Conservation (phyloP, 1,284 basidiomycete genomes). For the Trametes sp. region DNA sequence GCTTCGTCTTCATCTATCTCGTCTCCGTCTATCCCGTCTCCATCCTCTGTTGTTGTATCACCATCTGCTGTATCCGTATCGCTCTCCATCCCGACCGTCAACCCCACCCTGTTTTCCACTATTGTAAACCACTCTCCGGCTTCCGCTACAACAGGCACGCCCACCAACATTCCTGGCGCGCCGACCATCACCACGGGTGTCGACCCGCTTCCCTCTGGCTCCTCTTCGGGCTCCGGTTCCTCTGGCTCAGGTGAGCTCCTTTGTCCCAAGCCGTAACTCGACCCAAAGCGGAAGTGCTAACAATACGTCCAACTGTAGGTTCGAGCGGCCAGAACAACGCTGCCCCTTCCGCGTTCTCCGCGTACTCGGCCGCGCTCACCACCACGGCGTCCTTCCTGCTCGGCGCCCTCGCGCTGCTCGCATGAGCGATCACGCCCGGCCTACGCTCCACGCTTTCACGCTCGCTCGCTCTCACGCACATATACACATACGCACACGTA, state of each 20-base stretch:
- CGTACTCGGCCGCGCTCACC: not conserved
- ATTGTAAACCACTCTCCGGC: not conserved
- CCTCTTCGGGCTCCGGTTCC: not conserved
- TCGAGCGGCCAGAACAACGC: slow-evolving; percentile 8
- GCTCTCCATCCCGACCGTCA: slow-evolving; percentile 4
- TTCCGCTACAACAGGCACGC: slow-evolving; percentile 23
- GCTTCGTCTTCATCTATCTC: slow-evolving; percentile 14
- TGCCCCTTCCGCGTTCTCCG: not conserved
- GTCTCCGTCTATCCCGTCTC: slow-evolving; percentile 8
- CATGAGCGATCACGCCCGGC: slow-evolving; percentile 5
- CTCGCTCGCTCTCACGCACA: not conserved
- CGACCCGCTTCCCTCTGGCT: slow-evolving; percentile 27
- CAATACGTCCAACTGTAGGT: not conserved
- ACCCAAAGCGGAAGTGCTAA: not conserved
- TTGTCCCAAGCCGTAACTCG: not conserved
- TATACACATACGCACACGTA: not conserved
- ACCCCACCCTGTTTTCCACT: slow-evolving; percentile 9
- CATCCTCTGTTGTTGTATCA: slow-evolving; percentile 13
- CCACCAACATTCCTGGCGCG: slow-evolving; percentile 28
- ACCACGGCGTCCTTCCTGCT: slow-evolving; percentile 15
- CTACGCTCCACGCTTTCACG: not conserved
- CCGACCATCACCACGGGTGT: slow-evolving; percentile 31
- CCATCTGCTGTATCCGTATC: slow-evolving; percentile 13
- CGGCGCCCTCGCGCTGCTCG: slow-evolving; percentile 16
- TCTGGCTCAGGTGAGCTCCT: slow-evolving; percentile 3